A percentile compares a stretch with the other conserved stretches of the same genome.
phyloP scores from a whole-genome alignment of 257 asterid genomes.

The Prunella vulgaris region DNA sequence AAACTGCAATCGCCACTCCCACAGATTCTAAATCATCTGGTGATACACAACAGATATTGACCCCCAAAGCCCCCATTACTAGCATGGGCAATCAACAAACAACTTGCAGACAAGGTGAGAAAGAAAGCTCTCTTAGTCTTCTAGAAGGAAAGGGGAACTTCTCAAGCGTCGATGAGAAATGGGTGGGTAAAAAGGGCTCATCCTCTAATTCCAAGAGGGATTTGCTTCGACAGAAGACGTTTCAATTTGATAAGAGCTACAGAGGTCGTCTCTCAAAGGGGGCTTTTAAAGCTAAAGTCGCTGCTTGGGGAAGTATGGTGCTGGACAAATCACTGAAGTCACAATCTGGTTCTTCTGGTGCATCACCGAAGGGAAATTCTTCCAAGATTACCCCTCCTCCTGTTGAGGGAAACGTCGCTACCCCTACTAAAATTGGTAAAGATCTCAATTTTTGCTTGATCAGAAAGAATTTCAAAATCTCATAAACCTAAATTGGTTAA shows the following conservation, averaged over 20 bases:
- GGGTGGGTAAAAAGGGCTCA: constrained; percentile 34
- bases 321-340: constrained; percentile 46
- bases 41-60: constrained; percentile 14
- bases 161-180: constrained; percentile 42
- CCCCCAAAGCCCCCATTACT: constrained; percentile 21
- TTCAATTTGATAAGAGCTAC: constrained; percentile 58
- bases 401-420: constrained; percentile 21
- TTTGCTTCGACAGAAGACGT: constrained; percentile 52
- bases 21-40: constrained; percentile 22
- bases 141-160: constrained; percentile 38
- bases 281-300: constrained; percentile 58
- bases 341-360: constrained; percentile 39
- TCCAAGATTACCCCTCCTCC: constrained; percentile 29
- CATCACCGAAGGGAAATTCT: constrained; percentile 31
- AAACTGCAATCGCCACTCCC: constrained; percentile 26
- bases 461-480: constrained; percentile 29
- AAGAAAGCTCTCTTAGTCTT: constrained; percentile 29
- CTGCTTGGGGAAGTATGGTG: constrained; percentile 69
- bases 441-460: constrained; percentile 33
- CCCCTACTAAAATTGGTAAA: constrained; percentile 22
- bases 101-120: constrained; percentile 20
- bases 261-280: constrained; percentile 59
- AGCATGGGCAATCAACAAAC: constrained; percentile 20
- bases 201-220: constrained; percentile 50
- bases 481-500: constrained; percentile 23